Evolutionary conservation across 768 basidiomycete species (phyloP), one percentile per base, ranked within the genome.

Genomic region (Psilocybe sp.): DNA sequence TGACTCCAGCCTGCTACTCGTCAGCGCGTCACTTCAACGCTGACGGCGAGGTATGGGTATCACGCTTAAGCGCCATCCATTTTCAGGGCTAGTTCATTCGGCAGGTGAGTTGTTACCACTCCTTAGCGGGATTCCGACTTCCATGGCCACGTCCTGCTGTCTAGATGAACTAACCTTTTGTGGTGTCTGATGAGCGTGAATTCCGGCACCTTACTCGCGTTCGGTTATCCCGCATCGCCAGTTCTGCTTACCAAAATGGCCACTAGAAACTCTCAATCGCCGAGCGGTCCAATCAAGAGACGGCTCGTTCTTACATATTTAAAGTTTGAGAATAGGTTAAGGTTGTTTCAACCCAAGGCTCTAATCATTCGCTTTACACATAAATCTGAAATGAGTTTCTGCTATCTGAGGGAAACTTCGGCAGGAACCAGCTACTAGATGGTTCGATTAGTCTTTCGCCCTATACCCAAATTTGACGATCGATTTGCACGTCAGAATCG

Each of bases 21-120:
- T n/a, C n/a, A n/a, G n/a, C n/a, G n/a, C n/a, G n/a, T n/a, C n/a
- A n/a, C n/a, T n/a, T n/a, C n/a, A n/a, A n/a, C n/a, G n/a, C n/a
- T n/a, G n/a, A n/a, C n/a, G n/a, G n/a, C n/a, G n/a, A n/a, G n/a
- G n/a, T n/a, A n/a, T n/a, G n/a, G n/a, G n/a, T n/a, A n/a, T n/a
- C n/a, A n/a, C n/a, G n/a, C n/a, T n/a, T n/a, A 78, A 87, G 85
- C 84, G 84, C 85, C 85, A 87, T 87, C 85, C 84, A 86, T 87
- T 87, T 87, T 87, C 81, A 86, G 83, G 85, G 85, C 84, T 84
- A 86, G 84, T 86, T 85, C 80, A 84, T 88, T 88, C 83, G 81
- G 85, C 85, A 85, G 85, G 84, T 87, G 83, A 87, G 85, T 84
- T 87, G 85, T 87, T 44, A 42, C 18, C 49, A 49, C 56, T 62